These are phyloP conservation scores for Pseudogymnoascus sp. DNA, from an alignment of 2,329 filamentous ascomycete genomes.

Conservation along the genomic window DNA sequence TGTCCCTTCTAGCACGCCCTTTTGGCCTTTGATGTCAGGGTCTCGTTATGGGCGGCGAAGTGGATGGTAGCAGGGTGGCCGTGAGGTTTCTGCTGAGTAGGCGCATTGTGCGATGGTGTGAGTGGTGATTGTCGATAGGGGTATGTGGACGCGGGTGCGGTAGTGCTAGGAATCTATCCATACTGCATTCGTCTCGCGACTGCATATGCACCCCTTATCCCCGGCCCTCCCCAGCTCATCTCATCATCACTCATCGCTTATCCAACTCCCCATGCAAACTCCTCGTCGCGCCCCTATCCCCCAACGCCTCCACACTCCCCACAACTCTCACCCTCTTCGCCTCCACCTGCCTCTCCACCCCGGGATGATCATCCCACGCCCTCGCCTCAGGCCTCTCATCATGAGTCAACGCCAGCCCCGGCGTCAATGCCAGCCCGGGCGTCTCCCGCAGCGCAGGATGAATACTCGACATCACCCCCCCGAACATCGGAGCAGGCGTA, in stretches of 20 bases:
- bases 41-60: not conserved
- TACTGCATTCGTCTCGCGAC: not conserved
- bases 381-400: not conserved
- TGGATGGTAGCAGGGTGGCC: not conserved
- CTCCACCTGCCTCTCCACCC: not conserved
- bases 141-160: not conserved
- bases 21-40: not conserved
- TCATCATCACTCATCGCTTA: not conserved
- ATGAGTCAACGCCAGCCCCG: not conserved
- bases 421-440: not conserved
- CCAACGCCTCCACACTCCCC: constrained; percentile 1
- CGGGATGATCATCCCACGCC: not conserved
- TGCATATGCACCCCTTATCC: not conserved
- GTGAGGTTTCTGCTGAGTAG: not conserved
- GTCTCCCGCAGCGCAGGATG: not conserved
- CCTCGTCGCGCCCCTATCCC: not conserved
- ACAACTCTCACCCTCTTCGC: not conserved
- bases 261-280: not conserved
- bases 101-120: not conserved
- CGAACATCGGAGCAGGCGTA: not conserved
- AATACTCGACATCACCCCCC: not conserved
- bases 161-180: not conserved
- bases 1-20: not conserved
- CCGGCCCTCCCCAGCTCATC: too few species aligned
- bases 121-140: not conserved